Percentiles rank a stretch among this genome's conserved stretches.
phyloP scores from a whole-genome alignment of 257 asterid species.

The Solanum sitiens region DNA sequence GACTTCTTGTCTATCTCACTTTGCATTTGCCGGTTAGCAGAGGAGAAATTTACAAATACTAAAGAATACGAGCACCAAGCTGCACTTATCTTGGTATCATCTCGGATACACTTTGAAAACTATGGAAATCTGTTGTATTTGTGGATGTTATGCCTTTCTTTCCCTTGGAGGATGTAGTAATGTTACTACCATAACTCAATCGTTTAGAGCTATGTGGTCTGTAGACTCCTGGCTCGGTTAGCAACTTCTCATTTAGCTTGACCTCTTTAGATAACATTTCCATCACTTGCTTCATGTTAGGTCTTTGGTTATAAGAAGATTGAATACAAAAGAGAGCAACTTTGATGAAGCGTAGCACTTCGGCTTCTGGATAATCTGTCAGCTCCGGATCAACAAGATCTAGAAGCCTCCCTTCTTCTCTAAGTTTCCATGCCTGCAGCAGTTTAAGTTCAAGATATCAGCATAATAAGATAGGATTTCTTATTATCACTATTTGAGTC shows the following conservation, averaged over 20 bases:
- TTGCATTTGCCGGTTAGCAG: not conserved
- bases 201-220: slow-evolving; percentile 16
- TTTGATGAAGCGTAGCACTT: slow-evolving; percentile 40
- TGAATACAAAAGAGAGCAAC: slow-evolving; percentile 77
- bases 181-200: slow-evolving; percentile 13
- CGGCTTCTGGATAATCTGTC: slow-evolving; percentile 31
- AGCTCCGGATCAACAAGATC: slow-evolving; percentile 64
- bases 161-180: slow-evolving; percentile 15
- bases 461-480: not conserved
- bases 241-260: slow-evolving; percentile 36
- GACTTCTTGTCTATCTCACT: not conserved
- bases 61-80: not conserved
- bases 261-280: slow-evolving; percentile 58
- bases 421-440: slow-evolving; percentile 71
- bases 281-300: slow-evolving; percentile 75
- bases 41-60: not conserved
- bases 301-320: slow-evolving; percentile 55
- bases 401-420: slow-evolving; percentile 40
- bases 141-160: slow-evolving; percentile 20
- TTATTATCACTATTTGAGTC: not conserved
- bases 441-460: not conserved
- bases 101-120: slow-evolving; percentile 18
- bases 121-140: slow-evolving; percentile 11
- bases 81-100: slow-evolving; percentile 48
- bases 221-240: slow-evolving; percentile 51